Evolutionary conservation across 2,329 filamentous ascomycete species (phyloP).

Genomic region (Gnomoniopsis smithogilvyi): DNA sequence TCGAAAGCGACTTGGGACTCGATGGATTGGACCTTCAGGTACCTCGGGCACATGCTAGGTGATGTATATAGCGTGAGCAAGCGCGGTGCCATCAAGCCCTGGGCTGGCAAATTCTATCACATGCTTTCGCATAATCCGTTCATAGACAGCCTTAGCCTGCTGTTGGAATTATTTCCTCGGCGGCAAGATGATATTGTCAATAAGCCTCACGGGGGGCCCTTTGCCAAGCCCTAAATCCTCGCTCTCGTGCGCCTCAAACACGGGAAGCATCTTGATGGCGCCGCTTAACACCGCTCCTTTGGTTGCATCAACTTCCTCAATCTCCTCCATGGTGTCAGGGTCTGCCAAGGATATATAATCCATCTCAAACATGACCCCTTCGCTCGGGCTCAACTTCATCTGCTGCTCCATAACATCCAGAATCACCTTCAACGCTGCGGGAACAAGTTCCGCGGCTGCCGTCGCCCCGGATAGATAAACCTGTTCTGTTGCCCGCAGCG

Average conservation of each 20-base stretch:
- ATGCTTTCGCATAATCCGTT: background rate
- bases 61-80: too few relatives aligned
- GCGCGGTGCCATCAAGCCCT: too few relatives aligned
- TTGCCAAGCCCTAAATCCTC: conserved; percentile 74
- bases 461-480: conserved; percentile 56
- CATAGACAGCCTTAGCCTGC: too few relatives aligned
- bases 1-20: too few relatives aligned
- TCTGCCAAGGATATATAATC: conserved; percentile 94
- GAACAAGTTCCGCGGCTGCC: conserved; percentile 65
- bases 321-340: conserved; percentile 76
- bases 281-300: conserved; percentile 84
- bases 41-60: too few relatives aligned
- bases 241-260: conserved; percentile 65
- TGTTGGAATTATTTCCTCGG: conserved; percentile 24
- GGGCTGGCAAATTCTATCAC: too few relatives aligned
- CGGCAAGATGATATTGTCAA: conserved; percentile 84
- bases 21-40: too few relatives aligned
- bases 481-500: conserved; percentile 67
- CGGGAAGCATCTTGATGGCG: conserved; percentile 82
- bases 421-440: conserved; percentile 62
- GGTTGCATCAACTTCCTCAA: conserved; percentile 64
- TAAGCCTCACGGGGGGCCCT: conserved; percentile 76
- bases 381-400: conserved; percentile 50
- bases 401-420: conserved; percentile 58
- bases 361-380: conserved; percentile 73